Evolutionary conservation across 805 yeast species (phyloP).

Genomic region (Metschnikowia arizonensis): DNA sequence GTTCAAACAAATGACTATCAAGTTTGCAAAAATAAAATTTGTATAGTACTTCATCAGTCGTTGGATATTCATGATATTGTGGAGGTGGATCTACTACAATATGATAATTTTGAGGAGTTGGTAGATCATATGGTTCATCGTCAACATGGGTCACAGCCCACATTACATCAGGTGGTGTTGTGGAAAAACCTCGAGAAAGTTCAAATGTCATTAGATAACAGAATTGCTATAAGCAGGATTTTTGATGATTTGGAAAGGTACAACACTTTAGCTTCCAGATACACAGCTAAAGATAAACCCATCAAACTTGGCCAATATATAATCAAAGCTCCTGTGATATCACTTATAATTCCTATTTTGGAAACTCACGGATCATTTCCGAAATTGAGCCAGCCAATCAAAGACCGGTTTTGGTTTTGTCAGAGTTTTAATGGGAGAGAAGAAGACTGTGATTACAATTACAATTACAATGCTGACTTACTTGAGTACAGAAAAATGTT

Average conservation of each 20-base stretch:
- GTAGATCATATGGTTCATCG: conserved; percentile 11
- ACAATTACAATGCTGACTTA: no score
- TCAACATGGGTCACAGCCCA: conserved; percentile 8
- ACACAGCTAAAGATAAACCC: conserved; percentile 9
- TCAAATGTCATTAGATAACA: conserved; percentile 3
- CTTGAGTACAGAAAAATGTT: conserved; percentile 8
- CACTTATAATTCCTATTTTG: conserved; percentile 13
- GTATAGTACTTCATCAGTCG: not conserved
- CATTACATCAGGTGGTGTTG: conserved; percentile 12
- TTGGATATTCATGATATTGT: conserved; percentile 8
- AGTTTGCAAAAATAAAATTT: conserved; percentile 7
- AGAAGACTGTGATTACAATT: no score
- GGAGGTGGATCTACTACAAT: conserved; percentile 15
- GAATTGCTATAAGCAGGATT: conserved; percentile 8
- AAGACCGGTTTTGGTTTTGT: conserved; percentile 19
- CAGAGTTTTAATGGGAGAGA: no score
- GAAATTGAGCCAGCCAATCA: conserved; percentile 13
- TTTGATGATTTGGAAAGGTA: conserved; percentile 15
- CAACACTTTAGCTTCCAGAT: conserved; percentile 9
- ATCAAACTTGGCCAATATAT: conserved; percentile 9
- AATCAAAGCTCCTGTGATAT: conserved; percentile 11
- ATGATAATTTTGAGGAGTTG: conserved; percentile 8
- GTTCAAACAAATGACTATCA: conserved; percentile 11
- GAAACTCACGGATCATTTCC: conserved; percentile 7
- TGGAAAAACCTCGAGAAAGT: conserved; percentile 18